A percentile compares a stretch with the other conserved stretches of the same genome.
Conservation (phyloP, 2,329 filamentous ascomycete species). For the Botrytis cinerea region DNA sequence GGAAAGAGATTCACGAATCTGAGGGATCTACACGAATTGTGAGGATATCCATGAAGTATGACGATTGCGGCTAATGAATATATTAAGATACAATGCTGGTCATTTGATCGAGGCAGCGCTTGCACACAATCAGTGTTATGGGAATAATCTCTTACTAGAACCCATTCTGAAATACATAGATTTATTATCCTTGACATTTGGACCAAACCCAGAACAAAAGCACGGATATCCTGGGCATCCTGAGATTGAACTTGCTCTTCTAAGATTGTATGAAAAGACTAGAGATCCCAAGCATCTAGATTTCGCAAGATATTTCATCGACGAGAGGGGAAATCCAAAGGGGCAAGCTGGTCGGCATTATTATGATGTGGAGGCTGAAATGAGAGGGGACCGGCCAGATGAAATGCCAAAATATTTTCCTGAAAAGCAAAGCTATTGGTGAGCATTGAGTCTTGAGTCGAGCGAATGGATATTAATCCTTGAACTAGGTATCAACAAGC, state of each 20-base stretch:
- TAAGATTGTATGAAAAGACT: constrained; percentile 49
- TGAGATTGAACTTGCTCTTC: constrained; percentile 53
- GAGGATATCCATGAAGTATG: constrained; percentile 33
- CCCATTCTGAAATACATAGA: constrained; percentile 57
- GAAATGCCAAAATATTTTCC: constrained; percentile 52
- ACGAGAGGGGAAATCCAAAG: constrained; percentile 56
- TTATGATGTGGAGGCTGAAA: constrained; percentile 55
- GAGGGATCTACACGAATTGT: constrained; percentile 63
- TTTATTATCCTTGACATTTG: constrained; percentile 54
- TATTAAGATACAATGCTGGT: constrained; percentile 56
- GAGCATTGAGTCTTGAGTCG: constrained; percentile 23
- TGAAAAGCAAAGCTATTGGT: constrained; percentile 45
- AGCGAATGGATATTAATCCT: constrained; percentile 32
- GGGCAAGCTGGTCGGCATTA: constrained; percentile 54
- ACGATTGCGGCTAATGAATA: neutral
- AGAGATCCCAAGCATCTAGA: constrained; percentile 44
- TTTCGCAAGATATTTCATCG: constrained; percentile 56
- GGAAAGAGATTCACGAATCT: constrained; percentile 58
- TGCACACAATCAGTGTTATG: constrained; percentile 55
- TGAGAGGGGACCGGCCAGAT: constrained; percentile 52
- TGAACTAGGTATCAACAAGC: constrained; percentile 57
- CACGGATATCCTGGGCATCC: constrained; percentile 64
- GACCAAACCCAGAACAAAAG: constrained; percentile 50
- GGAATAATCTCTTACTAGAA: constrained; percentile 53
- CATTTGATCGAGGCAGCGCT: constrained; percentile 63